Base-by-base conservation (phyloP, 1,139 yeast species). In the Hyphopichia khmerensis region DNA sequence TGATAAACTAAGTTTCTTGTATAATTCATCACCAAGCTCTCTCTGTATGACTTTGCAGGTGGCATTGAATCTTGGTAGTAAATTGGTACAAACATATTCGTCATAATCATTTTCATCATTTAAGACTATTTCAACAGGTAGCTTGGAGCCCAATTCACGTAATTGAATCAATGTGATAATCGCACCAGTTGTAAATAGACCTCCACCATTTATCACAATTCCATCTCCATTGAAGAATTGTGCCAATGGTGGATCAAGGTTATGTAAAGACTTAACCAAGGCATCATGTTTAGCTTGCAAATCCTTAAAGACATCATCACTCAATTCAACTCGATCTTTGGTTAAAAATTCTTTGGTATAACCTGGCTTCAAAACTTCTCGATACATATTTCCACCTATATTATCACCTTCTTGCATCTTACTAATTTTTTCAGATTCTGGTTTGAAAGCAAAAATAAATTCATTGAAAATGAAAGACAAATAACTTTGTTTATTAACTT, bases 81-180 rank as follows among this genome's bases (percentile, higher is more conserved):
- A 41, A 24, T 39, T 40, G 18, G 50, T 49, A 38, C 62, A 57
- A 31, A 56, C 46, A 29, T 49, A 40, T 19, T 44, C 47, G 41
- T 57, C 59, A 33, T 56, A 54, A 34, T 57, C 61, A n/a, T 42
- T 39, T 16, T 45, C 40, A 24, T 44, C 49, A 27, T 36, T 36
- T 7, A 36, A 18, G 23, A 59, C 44, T 24, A 60, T 45, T 43
- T 60, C 65, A 14, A 60, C 52, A 3, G 65, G 65, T 29, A 60
- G 48, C 41, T 49, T 43, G 14, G 61, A 53, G 9, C 62, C 63
- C 44, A 49, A 40, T 40, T 56, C 60, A 30, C 64, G 51, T 16
- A 58, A 40, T 40, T 57, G 62, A 10, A 52, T 54, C 16, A 58
- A 50, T 3, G 55, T 48, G 3, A 55, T 54, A 34, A 60, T 40